A percentile compares a stretch with the other conserved stretches of the same genome.
Evolutionary conservation across 257 asterid genomes (phyloP).

Genomic region (Ocimum tenuiflorum): DNA sequence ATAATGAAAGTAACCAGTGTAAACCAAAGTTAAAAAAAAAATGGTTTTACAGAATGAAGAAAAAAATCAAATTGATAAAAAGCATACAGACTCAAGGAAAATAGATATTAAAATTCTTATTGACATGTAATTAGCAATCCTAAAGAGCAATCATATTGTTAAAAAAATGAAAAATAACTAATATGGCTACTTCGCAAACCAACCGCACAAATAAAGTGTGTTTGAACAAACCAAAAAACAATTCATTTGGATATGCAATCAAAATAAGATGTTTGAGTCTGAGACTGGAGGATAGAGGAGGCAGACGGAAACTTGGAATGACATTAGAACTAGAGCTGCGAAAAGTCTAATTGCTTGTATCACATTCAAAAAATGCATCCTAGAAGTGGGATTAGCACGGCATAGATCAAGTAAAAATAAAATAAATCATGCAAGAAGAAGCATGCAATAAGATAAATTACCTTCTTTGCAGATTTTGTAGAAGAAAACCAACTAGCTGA

Average conservation of each 20-base stretch:
- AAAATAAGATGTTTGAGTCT: not conserved
- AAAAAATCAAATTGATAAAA: not conserved
- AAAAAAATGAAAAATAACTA: not conserved
- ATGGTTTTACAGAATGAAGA: not conserved
- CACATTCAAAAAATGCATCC: not conserved
- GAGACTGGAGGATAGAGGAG: not conserved
- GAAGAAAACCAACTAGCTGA: conserved; percentile 92
- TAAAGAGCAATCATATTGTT: not conserved
- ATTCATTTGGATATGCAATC: not conserved
- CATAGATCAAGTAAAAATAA: not conserved
- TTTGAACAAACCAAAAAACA: not conserved
- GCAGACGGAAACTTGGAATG: not conserved
- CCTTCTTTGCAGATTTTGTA: conserved; percentile 85
- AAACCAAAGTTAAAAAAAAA: not conserved
- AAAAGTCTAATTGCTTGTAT: not conserved
- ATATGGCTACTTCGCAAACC: not conserved
- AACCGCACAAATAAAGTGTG: not conserved
- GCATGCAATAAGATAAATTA: conserved; percentile 14
- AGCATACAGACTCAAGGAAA: not conserved
- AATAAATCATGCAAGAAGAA: conserved; percentile 10
- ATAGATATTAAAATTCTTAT: not conserved
- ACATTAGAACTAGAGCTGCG: not conserved
- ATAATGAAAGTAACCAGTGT: not conserved
- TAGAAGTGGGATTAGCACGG: not conserved
- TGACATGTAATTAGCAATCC: not conserved